phyloP scores from a whole-genome alignment of 2,329 filamentous ascomycete genomes.

The Claviceps maximensis region DNA sequence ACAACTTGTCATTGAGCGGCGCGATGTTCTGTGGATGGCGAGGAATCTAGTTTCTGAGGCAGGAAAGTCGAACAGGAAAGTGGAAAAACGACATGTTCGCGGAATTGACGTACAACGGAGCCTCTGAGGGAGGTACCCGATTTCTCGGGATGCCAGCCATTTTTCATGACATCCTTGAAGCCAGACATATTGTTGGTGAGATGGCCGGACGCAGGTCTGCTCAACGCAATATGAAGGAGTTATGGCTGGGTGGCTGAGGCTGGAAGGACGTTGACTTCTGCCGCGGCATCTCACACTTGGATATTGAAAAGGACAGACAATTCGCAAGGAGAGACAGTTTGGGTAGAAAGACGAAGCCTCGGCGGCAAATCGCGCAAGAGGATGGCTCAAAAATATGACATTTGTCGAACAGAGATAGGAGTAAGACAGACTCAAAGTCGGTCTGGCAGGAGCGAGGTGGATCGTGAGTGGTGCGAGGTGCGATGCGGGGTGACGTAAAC shows the following conservation, averaged over 20 bases:
- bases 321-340: background rate
- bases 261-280: background rate
- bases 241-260: background rate
- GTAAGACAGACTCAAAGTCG: background rate
- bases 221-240: background rate
- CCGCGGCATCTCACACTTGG: background rate
- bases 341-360: background rate
- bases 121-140: conserved; percentile 20
- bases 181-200: conserved; percentile 24
- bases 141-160: conserved; percentile 40
- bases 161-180: conserved; percentile 35
- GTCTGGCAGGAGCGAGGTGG: background rate
- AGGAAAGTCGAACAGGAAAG: background rate
- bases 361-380: background rate
- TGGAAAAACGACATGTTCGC: background rate
- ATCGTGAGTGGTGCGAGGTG: too few species aligned
- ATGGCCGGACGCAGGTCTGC: background rate
- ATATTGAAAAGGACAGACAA: background rate
- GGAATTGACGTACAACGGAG: conserved; percentile 26
- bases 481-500: background rate
- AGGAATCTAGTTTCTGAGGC: too few species aligned
- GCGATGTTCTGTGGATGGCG: background rate
- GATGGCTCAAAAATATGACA: background rate
- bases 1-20: too few species aligned
- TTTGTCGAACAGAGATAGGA: background rate